Base-by-base conservation (phyloP, 208 protist species). In the Acanthamoeba lenticulata region DNA sequence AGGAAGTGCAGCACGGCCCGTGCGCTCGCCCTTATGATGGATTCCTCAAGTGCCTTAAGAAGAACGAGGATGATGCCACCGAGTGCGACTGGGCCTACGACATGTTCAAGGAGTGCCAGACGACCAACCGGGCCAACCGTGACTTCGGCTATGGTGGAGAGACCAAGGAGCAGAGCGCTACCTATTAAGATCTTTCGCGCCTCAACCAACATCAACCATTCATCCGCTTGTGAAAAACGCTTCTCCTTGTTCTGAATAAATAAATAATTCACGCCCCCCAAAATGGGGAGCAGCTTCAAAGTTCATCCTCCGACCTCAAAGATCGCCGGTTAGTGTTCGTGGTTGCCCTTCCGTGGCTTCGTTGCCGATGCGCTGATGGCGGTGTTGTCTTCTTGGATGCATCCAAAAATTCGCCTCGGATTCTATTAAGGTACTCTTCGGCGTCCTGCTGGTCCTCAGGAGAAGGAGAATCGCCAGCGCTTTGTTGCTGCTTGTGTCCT, bases 91-190 rank as follows among this genome's bases (percentile, higher is more conserved):
- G 89, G 89, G 89, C 65, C 57, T 93, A 65, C 44, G 89, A 93
- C 62, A 93, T 93, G 36, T 93, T 93, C 89, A 93, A 93, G 89
- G 62, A 49, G 40, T 93, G 89, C 62, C 89, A 93, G 83, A 90
- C 52, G 32, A 69, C 47, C 47, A 60, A 90, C 52, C 47, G 57
- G 7, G 32, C 17, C 34, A 60, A 90, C 47, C n/a, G 83, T 19
- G 83, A 90, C n/a, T 83, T 83, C 42, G 72, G 72, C 11, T 90
- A 57, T 34, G 29, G 32, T 6, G 57, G 83, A 36, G 32, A 90
- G 32, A 57, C n/a, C 47, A 90, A 90, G 83, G 83, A 90, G 49
- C 83, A 90, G 57, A 90, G 83, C 83, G 29, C 83, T 34, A 90
- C 83, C 83, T 65, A 49, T n/a, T 90, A 65, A 90, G 65, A 9